Evolutionary conservation across 2,329 filamentous ascomycete genomes (phyloP).

Genomic region (Teratosphaeria gauchensis): DNA sequence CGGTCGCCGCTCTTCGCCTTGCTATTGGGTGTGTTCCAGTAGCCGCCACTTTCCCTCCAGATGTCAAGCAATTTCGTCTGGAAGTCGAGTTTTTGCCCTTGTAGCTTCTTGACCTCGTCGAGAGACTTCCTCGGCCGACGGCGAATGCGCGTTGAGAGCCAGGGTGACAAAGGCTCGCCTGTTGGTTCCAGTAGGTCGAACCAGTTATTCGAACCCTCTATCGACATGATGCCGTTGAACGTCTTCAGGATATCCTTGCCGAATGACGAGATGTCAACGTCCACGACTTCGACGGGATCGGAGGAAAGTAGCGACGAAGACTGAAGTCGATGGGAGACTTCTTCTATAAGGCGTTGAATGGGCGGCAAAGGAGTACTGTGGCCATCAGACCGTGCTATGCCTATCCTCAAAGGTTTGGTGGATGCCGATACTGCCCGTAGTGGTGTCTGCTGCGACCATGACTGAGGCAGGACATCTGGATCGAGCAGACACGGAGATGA

Average conservation of each 20-base stretch:
- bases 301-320: constrained; percentile 15
- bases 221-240: constrained; percentile 48
- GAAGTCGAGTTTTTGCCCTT: constrained; percentile 42
- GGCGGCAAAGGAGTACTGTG: constrained; percentile 45
- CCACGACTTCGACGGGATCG: constrained; percentile 45
- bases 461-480: constrained; percentile 31
- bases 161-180: constrained; percentile 49
- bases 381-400: constrained; percentile 42
- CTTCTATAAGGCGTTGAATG: constrained; percentile 36
- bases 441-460: constrained; percentile 26
- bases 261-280: constrained; percentile 44
- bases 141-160: constrained; percentile 45
- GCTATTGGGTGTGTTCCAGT: constrained; percentile 17
- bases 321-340: constrained; percentile 33
- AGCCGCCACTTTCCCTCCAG: constrained; percentile 40
- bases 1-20: constrained; percentile 6
- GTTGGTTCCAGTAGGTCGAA: constrained; percentile 48
- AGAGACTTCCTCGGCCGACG: constrained; percentile 40
- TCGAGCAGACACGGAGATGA: constrained; percentile 44
- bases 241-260: constrained; percentile 48
- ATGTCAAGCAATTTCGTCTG: constrained; percentile 49
- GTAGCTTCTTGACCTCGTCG: constrained; percentile 42
- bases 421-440: constrained; percentile 2
- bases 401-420: constrained; percentile 30
- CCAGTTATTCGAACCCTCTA: constrained; percentile 48